Evolutionary conservation across 106 monocot genomes (phyloP), one percentile per base, ranked within the genome.

Genomic region (Dendrobium catenatum): DNA sequence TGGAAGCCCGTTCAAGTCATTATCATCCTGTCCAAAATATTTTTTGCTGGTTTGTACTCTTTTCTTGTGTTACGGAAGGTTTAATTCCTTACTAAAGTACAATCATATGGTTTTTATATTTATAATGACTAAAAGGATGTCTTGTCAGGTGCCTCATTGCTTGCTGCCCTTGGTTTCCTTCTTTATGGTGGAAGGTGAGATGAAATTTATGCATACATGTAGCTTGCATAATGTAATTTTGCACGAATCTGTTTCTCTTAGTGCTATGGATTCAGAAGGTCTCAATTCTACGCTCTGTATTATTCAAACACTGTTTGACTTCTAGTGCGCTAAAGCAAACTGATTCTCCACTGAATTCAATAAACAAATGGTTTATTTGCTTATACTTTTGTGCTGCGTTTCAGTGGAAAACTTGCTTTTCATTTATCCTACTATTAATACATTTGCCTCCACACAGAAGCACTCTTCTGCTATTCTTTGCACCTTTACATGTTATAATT

Each of bases 91-190:
- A 20, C 56, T 2, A 4, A 37, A 72, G 55, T 61, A 61, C 61
- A 61, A 22, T 22, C 61, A 33, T 47, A 20, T 29, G 19, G 19
- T 76, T 16, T 76, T 16, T 10, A 75, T 74, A 27, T 24, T 51
- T 47, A 27, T 20, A 43, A 13, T 41, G 27, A 27, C 37, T 70
- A 4, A 11, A 54, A 27, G 33, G 46, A 47, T 70, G 22, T 83
- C 19, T 56, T 72, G 4, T 7, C 79, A 85, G 85, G 85, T 74
- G 85, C 81, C 18, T 85, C 85, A 37, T 82, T 85, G 43, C 78
- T 85, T 85, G 78, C 81, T 78, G 81, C 85, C 73, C 58, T 85
- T 82, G 85, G 85, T 13, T 85, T 85, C 81, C 85, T 82, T 74
- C 55, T 85, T 27, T 85, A 85, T 82, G 85, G 85, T 74, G 82